Percentiles rank a stretch among this genome's conserved stretches.
Conservation (phyloP, 306 rosid genomes). For the Ormosia emarginata region DNA sequence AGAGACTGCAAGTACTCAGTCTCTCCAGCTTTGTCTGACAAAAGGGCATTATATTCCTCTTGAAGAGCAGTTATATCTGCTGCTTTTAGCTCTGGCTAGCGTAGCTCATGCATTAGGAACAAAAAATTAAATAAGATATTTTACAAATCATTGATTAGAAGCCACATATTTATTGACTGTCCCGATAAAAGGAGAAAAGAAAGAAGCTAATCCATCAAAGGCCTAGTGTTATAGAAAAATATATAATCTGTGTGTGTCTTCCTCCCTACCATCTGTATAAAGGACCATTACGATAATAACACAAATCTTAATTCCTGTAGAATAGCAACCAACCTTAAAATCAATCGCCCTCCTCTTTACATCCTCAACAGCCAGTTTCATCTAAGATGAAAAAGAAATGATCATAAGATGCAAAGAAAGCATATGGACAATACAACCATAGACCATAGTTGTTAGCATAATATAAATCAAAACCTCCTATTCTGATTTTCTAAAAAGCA, state of each 20-base stretch:
- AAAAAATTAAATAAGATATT: constrained; percentile 11
- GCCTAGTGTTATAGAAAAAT: neutral
- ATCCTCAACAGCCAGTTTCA: constrained; percentile 55
- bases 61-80: constrained; percentile 59
- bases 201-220: neutral
- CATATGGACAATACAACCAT: neutral
- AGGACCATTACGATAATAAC: neutral
- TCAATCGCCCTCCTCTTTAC: constrained; percentile 47
- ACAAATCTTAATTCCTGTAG: neutral
- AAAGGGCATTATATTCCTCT: constrained; percentile 65
- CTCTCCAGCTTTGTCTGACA: constrained; percentile 70
- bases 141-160: neutral
- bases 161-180: neutral
- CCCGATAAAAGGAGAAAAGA: neutral
- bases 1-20: constrained; percentile 65
- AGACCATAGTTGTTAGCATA: neutral
- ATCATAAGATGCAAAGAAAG: constrained; percentile 13
- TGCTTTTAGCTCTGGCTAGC: constrained; percentile 63
- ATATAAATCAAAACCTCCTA: neutral
- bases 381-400: constrained; percentile 43
- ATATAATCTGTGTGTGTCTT: neutral
- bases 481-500: neutral
- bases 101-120: constrained; percentile 26
- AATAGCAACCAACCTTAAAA: constrained; percentile 58
- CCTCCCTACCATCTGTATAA: neutral